Base-by-base conservation (phyloP, 1,284 basidiomycete species). In the Ganoderma sinense region DNA sequence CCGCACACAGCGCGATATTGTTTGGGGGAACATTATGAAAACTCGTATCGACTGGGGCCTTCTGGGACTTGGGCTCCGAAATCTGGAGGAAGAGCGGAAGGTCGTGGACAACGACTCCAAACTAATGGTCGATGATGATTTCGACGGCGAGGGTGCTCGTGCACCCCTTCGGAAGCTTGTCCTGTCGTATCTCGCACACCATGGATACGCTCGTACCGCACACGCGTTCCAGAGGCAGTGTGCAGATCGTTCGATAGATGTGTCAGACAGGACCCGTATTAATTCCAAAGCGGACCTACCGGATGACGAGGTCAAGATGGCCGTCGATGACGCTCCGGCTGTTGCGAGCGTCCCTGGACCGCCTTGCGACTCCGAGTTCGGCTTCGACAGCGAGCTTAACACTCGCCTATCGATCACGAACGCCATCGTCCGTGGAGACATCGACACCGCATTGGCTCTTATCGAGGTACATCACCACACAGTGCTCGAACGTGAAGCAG, bases 101-200 rank as follows among this genome's bases (percentile, higher is more conserved):
- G 48, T 39, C 39, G 51, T 77, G 23, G 73, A 78, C 33, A 71
- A 65, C 23, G 73, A 78, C 36, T 71, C 65, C 29, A 70, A 74
- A 66, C 39, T 61, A 26, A 71, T 67, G 26, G 71, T 74, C 31
- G 71, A 74, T 51, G 72, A 60, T 43, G 65, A 69, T 11, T 31
- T 70, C 20, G 78, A 80, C 62, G 77, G 80, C 40, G 80, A 76
- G 31, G 76, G 76, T 53, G 73, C 75, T 61, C 82, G 82, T 69
- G 79, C 82, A 43, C 82, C 84, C 31, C 75, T 94, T 29, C 89
- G 91, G 55, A 87, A 90, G 43, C 88, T 97, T 23, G 91, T 97
- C 13, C 79, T 94, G 56, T 89, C 90, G 56, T 96, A 96, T 77
- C 86, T 97, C 31, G 85, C 89, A 4, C 93, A 96, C 77, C 90